A percentile compares a stretch with the other conserved stretches of the same genome.
phyloP scores from a whole-genome alignment of 208 protist genomes.

The Crithidia brevicula region DNA sequence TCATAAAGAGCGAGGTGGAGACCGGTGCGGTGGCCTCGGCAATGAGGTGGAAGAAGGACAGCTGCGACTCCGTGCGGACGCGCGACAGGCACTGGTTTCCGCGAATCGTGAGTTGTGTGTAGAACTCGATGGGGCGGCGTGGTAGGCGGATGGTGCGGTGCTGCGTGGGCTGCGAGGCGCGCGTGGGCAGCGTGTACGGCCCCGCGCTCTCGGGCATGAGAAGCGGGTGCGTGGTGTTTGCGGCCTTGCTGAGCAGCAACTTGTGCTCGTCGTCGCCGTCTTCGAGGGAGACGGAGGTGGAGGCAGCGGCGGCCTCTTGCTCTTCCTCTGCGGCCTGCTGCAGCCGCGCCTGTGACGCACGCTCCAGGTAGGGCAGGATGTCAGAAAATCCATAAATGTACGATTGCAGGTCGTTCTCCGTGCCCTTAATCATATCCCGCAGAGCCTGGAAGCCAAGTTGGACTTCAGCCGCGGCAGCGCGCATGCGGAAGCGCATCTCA shows the following conservation, averaged over 20 bases:
- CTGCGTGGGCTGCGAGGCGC: constrained; percentile 18
- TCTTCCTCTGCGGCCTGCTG: constrained; percentile 27
- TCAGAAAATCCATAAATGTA: constrained; percentile 42
- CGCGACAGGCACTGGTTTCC: constrained; percentile 38
- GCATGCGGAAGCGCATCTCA: constrained; percentile 57
- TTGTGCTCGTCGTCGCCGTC: background rate
- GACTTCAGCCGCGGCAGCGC: constrained; percentile 54
- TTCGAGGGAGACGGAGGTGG: background rate
- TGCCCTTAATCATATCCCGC: constrained; percentile 46
- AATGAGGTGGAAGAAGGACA: constrained; percentile 39
- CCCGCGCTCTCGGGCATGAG: constrained; percentile 1
- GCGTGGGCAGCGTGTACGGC: constrained; percentile 20
- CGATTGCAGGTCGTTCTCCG: constrained; percentile 43
- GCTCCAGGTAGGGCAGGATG: constrained; percentile 34
- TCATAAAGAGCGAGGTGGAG: constrained; percentile 51
- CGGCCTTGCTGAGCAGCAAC: background rate
- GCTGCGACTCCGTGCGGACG: constrained; percentile 33
- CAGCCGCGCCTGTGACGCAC: constrained; percentile 23
- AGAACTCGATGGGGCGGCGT: constrained; percentile 30
- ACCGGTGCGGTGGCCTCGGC: constrained; percentile 41
- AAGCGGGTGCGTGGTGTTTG: background rate
- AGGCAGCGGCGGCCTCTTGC: too few species aligned
- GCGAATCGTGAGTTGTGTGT: constrained; percentile 36
- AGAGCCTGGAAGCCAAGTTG: constrained; percentile 40
- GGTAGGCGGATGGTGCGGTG: constrained; percentile 29